A percentile compares a stretch with the other conserved stretches of the same genome.
Evolutionary conservation across 768 basidiomycete species (phyloP).

Genomic region (Suillus fuscotomentosus): DNA sequence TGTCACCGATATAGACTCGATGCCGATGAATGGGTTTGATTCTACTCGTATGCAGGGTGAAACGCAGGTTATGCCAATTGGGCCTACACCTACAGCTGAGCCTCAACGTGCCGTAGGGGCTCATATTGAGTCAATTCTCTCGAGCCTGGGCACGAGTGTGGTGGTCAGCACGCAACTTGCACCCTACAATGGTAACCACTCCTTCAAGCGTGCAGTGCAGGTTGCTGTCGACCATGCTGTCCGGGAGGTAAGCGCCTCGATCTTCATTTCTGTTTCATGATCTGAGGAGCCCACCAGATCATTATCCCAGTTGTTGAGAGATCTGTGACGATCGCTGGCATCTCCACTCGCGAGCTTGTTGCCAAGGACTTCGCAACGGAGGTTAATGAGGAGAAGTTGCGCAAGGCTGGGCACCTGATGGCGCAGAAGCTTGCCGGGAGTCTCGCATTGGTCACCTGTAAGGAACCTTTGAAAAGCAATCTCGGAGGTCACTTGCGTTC

Average conservation of each 20-base stretch:
- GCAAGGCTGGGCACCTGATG: constrained; percentile 92
- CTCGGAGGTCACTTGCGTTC: constrained; percentile 87
- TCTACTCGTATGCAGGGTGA: constrained; percentile 48
- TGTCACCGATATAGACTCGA: constrained; percentile 73
- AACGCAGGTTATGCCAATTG: constrained; percentile 61
- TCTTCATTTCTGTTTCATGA: background rate
- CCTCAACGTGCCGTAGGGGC: constrained; percentile 65
- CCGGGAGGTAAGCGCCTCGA: constrained; percentile 64
- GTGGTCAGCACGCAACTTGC: constrained; percentile 76
- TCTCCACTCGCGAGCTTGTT: constrained; percentile 93
- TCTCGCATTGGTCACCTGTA: constrained; percentile 95
- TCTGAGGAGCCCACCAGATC: constrained; percentile 49
- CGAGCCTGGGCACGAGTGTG: constrained; percentile 66
- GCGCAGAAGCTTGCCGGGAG: constrained; percentile 96
- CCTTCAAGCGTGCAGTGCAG: constrained; percentile 88
- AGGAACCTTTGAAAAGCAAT: constrained; percentile 93
- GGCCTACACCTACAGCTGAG: constrained; percentile 59
- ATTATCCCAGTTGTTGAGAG: constrained; percentile 97
- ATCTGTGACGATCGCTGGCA: constrained; percentile 97
- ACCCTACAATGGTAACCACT: constrained; percentile 71
- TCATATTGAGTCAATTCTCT: constrained; percentile 81
- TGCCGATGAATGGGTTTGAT: constrained; percentile 75
- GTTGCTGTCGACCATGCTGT: constrained; percentile 92
- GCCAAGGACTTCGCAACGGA: constrained; percentile 96
- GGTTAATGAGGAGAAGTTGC: constrained; percentile 83